Evolutionary conservation across 2,329 filamentous ascomycete species (phyloP).

Genomic region (Fusarium siculi): DNA sequence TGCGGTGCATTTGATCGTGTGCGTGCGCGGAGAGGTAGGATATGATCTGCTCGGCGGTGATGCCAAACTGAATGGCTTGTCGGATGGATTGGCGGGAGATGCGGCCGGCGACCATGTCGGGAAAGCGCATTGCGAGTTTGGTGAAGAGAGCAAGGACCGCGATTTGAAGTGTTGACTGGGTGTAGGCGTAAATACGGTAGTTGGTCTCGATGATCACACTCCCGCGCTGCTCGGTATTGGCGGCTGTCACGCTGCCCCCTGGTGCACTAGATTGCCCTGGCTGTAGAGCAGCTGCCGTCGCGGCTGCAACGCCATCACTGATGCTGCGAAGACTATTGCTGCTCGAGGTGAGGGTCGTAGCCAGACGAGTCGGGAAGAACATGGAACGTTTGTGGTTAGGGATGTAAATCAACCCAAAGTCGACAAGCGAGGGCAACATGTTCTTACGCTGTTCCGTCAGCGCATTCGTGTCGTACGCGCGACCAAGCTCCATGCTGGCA

Average conservation of each 20-base stretch:
- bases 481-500: conserved; percentile 89
- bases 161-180: conserved; percentile 91
- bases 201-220: conserved; percentile 98
- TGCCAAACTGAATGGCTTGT: conserved; percentile 86
- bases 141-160: conserved; percentile 92
- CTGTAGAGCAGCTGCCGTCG: conserved; percentile 60
- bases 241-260: conserved; percentile 47
- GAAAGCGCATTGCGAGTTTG: conserved; percentile 88
- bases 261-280: conserved; percentile 51
- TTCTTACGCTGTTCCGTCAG: conserved; percentile 83
- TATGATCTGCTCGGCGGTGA: conserved; percentile 95
- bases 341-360: conserved; percentile 85
- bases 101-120: conserved; percentile 92
- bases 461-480: conserved; percentile 87
- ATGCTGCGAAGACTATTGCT: conserved; percentile 80
- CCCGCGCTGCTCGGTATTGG: conserved; percentile 66
- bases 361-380: conserved; percentile 91
- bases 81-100: conserved; percentile 90
- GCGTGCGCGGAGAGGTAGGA: conserved; percentile 91
- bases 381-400: conserved; percentile 66
- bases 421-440: conserved; percentile 89
- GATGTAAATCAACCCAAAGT: conserved; percentile 92
- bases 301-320: conserved; percentile 74
- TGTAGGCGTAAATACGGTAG: conserved; percentile 97
- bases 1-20: conserved; percentile 89